Base-by-base conservation (phyloP, 1,284 basidiomycete genomes). In the Puccinia novopanici region DNA sequence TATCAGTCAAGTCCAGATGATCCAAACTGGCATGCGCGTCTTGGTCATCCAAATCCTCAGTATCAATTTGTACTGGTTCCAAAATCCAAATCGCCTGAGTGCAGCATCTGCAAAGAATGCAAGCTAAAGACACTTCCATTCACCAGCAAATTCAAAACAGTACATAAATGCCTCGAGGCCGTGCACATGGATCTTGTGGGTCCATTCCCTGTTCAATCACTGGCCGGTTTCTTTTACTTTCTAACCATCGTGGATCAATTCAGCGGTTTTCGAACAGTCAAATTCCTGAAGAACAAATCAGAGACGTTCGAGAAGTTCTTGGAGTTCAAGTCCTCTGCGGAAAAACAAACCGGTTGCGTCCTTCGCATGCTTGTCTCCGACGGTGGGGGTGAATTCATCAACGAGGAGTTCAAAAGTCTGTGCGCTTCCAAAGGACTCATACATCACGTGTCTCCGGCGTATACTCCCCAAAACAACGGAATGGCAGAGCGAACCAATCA, bases 331-430 rank as follows among this genome's bases (percentile, higher is more conserved):
- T 34, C 22, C 27, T 1, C 1, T 3, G 34, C 61, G 4, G 74
- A 76, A 52, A 67, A 65, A 48, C 55, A 65, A 48, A 63, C 55
- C 37, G 37, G 27, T 17, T 6, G 8, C 8, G 27, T 6, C 12
- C 59, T 65, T 48, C 27, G 48, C 19, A 19, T 2, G 15, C 1
- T 76, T 12, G 30, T 67, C 59, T 57, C 57, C 24, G 59, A 76
- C 48, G 55, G 55, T 15, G 74, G 74, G 24, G 74, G 74, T 6
- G 57, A 76, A 65, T 76, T 65, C 34, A 27, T 65, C 13, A 76
- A 63, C 27, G 2, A 22, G 3, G 5, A 37, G 3, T 76, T 76
- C n/a, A 22, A 76, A 8, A 17, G 50, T 9, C 34, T 76, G 3
- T 65, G 50, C 37, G n/a, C 13, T 15, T 10, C 24, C 17, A 30